Evolutionary conservation across 257 asterid species (phyloP).

Genomic region (Lycium ferocissimum): DNA sequence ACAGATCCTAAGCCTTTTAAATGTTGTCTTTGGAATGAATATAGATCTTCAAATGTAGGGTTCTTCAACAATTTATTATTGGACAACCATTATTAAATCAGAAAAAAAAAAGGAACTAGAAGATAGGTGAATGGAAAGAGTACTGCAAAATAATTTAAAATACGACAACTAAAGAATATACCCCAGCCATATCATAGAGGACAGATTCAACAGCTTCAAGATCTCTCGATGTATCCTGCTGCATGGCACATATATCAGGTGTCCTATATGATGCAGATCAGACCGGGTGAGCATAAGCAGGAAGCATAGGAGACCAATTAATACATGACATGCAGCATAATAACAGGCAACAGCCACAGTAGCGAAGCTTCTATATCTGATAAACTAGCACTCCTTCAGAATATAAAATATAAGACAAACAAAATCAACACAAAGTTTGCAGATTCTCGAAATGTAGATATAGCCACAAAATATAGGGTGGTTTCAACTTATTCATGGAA

Average conservation of each 20-base stretch:
- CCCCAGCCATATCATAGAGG: constrained; percentile 64
- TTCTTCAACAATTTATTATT: background rate
- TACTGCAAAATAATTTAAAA: background rate
- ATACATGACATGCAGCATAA: background rate
- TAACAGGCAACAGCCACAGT: background rate
- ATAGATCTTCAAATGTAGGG: background rate
- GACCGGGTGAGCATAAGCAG: constrained; percentile 4
- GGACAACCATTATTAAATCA: background rate
- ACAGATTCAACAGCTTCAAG: constrained; percentile 67
- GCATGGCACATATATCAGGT: constrained; percentile 76
- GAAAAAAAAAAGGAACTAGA: background rate
- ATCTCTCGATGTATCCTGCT: constrained; percentile 70
- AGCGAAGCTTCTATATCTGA: no score
- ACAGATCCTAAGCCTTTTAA: background rate
- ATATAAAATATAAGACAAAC: no score
- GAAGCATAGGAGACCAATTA: background rate
- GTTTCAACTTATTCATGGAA: background rate
- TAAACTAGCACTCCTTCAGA: no score
- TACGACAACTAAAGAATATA: constrained; percentile 36
- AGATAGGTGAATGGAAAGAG: background rate
- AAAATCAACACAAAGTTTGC: no score
- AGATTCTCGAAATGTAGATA: no score
- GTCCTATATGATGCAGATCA: constrained; percentile 55
- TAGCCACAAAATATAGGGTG: background rate
- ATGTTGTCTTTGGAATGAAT: constrained; percentile 18